Percentiles rank a stretch among this genome's conserved stretches.
phyloP scores from a whole-genome alignment of 2,329 filamentous ascomycete species.

The Keithomyces neogunnii region DNA sequence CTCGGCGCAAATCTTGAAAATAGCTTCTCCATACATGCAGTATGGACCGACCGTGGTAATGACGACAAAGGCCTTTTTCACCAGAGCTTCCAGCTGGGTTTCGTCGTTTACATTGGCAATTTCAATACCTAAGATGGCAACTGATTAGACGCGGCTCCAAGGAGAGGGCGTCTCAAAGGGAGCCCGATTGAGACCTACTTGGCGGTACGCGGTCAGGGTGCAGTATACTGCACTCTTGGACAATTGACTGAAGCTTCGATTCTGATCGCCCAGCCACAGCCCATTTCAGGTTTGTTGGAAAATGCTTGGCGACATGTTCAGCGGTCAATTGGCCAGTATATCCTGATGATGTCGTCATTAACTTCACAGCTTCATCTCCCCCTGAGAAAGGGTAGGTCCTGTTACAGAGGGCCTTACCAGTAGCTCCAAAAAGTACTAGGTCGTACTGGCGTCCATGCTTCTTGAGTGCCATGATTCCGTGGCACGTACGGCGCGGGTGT shows the following conservation, averaged over 20 bases:
- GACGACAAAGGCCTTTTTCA: conserved; percentile 47
- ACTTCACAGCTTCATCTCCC: neutral
- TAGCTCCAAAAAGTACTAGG: conserved; percentile 48
- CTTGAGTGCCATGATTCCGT: conserved; percentile 33
- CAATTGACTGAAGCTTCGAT: conserved; percentile 62
- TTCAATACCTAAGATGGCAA: conserved; percentile 37
- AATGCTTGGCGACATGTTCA: conserved; percentile 61
- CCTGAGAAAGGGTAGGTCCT: neutral
- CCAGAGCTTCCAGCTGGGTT: conserved; percentile 36
- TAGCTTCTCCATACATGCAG: conserved; percentile 44
- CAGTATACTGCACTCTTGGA: conserved; percentile 54
- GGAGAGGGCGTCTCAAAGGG: neutral
- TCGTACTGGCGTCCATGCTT: conserved; percentile 47
- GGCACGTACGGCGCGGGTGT: too few species aligned
- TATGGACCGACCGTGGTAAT: conserved; percentile 55
- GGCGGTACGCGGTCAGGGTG: conserved; percentile 65
- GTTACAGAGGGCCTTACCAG: conserved; percentile 29
- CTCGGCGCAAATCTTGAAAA: conserved; percentile 53
- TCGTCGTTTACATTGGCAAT: conserved; percentile 38
- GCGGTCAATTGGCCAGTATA: conserved; percentile 75
- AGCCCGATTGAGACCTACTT: conserved; percentile 36
- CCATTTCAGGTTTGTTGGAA: conserved; percentile 77
- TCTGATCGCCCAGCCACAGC: conserved; percentile 77
- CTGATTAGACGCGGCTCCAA: neutral
- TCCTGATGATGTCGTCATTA: conserved; percentile 37